Conservation (phyloP, 768 basidiomycete genomes). For the Podaxis sp. region DNA sequence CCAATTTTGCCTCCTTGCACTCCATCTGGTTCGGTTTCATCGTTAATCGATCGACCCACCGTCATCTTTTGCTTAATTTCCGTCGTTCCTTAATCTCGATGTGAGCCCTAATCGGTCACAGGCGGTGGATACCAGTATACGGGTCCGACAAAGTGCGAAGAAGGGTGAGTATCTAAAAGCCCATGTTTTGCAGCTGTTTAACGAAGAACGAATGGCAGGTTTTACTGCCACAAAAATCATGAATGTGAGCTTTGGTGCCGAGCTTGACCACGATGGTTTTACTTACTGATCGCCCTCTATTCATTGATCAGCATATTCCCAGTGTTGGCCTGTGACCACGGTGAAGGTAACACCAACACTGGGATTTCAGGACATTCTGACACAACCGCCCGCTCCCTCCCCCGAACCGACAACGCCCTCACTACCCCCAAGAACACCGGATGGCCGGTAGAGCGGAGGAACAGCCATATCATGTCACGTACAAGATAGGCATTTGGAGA, state of each 20-base stretch:
- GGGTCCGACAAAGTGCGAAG: constrained; percentile 12
- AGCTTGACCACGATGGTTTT: not conserved
- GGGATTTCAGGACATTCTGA: not conserved
- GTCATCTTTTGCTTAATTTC: not conserved
- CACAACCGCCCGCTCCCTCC: not conserved
- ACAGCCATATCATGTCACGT: not conserved
- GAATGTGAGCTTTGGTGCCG: not conserved
- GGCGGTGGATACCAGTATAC: constrained; percentile 13
- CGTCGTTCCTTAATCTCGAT: not conserved
- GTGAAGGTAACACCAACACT: not conserved
- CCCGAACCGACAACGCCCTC: constrained; percentile 6
- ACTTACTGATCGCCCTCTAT: not conserved
- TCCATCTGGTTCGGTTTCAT: not conserved
- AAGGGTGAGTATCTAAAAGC: not conserved
- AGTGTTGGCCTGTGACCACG: not conserved
- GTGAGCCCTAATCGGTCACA: not conserved
- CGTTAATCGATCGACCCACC: not conserved
- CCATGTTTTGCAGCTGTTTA: not conserved
- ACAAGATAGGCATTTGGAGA: not conserved
- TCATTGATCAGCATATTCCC: not conserved
- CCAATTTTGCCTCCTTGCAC: not conserved
- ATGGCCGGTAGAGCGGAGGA: not conserved
- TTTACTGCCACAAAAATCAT: not conserved
- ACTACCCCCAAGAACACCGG: constrained; percentile 1
- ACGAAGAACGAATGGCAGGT: not conserved